Conservation (phyloP, 768 basidiomycete genomes). For the Tricholoma matsutake region DNA sequence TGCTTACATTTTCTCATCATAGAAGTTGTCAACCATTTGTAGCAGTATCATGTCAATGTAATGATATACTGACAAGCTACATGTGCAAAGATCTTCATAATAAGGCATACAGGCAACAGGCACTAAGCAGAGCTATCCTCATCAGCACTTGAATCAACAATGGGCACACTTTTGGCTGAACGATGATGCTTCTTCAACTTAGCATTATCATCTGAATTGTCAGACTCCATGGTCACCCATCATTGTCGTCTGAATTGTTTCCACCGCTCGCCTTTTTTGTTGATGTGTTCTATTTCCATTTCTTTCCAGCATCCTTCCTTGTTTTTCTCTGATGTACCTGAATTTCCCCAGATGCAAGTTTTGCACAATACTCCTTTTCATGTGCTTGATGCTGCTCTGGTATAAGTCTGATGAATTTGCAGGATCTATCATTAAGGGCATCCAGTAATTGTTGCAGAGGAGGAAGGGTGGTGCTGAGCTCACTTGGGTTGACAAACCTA, state of each 20-base stretch:
- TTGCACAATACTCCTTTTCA: background rate
- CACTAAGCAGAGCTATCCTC: background rate
- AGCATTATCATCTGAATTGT: background rate
- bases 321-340: background rate
- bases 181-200: background rate
- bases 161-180: background rate
- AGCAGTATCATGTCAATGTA: background rate
- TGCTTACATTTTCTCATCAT: background rate
- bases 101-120: background rate
- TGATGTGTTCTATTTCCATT: background rate
- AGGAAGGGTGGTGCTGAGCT: slow-evolving; percentile 4
- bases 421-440: background rate
- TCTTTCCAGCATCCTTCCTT: too few relatives aligned
- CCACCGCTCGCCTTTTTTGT: background rate
- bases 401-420: too few relatives aligned
- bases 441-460: background rate
- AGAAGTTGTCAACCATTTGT: background rate
- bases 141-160: background rate
- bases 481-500: background rate
- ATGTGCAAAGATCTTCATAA: background rate
- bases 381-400: background rate
- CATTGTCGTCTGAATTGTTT: background rate
- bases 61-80: background rate
- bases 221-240: background rate
- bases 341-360: background rate